Evolutionary conservation across 192 early-diverging fungal genomes (phyloP), one percentile per base, ranked within the genome.

Genomic region (Coemansia sp.): DNA sequence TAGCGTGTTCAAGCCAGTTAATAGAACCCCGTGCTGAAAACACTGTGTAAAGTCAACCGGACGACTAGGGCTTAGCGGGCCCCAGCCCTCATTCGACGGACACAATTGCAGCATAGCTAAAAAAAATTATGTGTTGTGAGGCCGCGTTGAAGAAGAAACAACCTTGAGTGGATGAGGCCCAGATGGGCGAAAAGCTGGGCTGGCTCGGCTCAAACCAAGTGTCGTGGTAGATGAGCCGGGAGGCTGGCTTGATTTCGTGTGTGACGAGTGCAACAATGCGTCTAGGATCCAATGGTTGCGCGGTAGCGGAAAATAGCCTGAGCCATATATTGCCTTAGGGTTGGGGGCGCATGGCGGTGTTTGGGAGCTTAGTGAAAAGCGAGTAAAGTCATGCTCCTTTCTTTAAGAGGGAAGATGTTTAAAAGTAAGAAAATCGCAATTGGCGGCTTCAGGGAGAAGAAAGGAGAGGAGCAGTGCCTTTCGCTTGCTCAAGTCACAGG

Each of bases 71-170:
- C 80, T 83, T 23, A 77, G 59, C 23, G 80, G 80, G n/a, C 80
- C 80, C 74, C 75, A 83, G 71, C 80, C 80, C 31, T 83, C 80
- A 21, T 46, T 59, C n/a, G 71, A 70, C 20, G 68, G 71, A 50
- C 80, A 83, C 8, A 61, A 46, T 24, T 40, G 16, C 26, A 14
- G 36, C 33, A 36, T 24, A 23, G 5, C 20, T 11, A 13, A 50
- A 7, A 24, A 26, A 21, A n/a, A 43, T 46, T 0, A 16, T 6
- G 3, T 20, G 18, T 21, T 2, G n/a, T n/a, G 18, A 45, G 20
- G 18, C 20, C 20, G n/a, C 18, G 16, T 42, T n/a, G 37, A 13
- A 13, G 37, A 0, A 40, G 3, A 40, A 40, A 16, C 10, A 40
- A 16, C 39, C 11, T 40, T 14, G 39, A 13, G 11, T 16, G 13